Evolutionary conservation across 768 basidiomycete genomes (phyloP), one percentile per base, ranked within the genome.

Genomic region (Russula virescens): DNA sequence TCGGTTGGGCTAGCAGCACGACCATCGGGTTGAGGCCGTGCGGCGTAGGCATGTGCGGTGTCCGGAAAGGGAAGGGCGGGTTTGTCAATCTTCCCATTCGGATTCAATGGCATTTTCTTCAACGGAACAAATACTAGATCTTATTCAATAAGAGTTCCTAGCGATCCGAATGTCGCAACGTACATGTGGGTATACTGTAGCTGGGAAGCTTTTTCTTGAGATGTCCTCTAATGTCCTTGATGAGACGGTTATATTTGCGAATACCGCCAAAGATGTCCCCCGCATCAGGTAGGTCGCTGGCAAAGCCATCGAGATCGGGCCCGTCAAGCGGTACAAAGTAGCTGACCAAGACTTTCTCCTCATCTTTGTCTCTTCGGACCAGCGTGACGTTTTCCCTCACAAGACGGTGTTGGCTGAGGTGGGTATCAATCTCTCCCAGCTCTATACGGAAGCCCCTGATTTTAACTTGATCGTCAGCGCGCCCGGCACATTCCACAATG

Each of bases 391-490:
- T 99, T 76, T 98, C 97, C n/a, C 96, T 80, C 2, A 99, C 85
- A 21, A 93, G 82, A 9, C 92, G 89, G 72, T 98, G 95, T 70
- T 94, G 87, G 68, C 89, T 91, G 60, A 99, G 84, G 76, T 96
- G 87, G 0, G 91, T 97, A 73, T 99, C 97, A 67, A 99, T 97
- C 74, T 99, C 97, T 18, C 95, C 95, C 8, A 98, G 82, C 73
- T 99, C 97, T 70, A 99, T 98, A 26, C 97, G 82, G 86, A 99
- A 99, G 2, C 97, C 97, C 58, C 97, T 90, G 74, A 99, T 98
- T 78, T 99, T 98, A 77, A 99, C 92, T 72, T 99, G 97, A 71
- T 98, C 96, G 72, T 99, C 97, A 2, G 96, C 95, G 23, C 97
- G 85, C 21, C 97, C 97, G 0, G 91, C 94, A 72, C 97, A 98